Evolutionary conservation across 2,329 filamentous ascomycete genomes (phyloP).

Genomic region (Monilinia laxa): DNA sequence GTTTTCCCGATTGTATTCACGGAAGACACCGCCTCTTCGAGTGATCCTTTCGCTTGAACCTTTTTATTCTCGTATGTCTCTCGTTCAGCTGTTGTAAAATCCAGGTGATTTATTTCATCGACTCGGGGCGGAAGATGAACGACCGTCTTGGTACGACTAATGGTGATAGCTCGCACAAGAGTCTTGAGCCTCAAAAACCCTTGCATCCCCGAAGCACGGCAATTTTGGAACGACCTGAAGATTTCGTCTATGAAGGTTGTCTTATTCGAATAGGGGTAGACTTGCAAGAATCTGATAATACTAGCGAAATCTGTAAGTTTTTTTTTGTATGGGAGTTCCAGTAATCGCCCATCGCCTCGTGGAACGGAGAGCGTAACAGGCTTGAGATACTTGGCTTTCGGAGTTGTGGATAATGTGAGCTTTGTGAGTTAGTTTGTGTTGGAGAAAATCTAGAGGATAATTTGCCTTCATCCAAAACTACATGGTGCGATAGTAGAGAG

Average conservation of each 20-base stretch:
- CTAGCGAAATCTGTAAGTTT: constrained; percentile 38
- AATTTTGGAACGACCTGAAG: too few species aligned
- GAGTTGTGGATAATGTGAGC: constrained; percentile 53
- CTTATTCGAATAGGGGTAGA: constrained; percentile 27
- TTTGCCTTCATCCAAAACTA: constrained; percentile 49
- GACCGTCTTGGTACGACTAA: too few species aligned
- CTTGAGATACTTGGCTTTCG: constrained; percentile 47
- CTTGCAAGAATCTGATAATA: constrained; percentile 36
- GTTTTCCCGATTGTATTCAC: constrained; percentile 36
- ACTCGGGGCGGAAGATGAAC: too few species aligned
- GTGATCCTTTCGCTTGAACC: constrained; percentile 32
- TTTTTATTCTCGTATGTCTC: constrained; percentile 41
- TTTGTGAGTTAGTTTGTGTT: constrained; percentile 31
- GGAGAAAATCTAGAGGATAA: not conserved
- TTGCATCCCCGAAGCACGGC: too few species aligned
- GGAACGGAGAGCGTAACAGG: constrained; percentile 46
- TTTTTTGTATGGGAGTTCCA: constrained; percentile 39
- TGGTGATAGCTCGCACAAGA: too few species aligned
- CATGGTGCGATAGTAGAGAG: constrained; percentile 44
- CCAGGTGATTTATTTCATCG: constrained; percentile 42
- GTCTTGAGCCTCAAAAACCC: too few species aligned
- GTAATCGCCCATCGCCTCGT: constrained; percentile 42
- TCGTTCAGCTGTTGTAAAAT: constrained; percentile 43
- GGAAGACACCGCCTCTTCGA: constrained; percentile 42
- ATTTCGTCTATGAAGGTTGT: constrained; percentile 37